These are phyloP conservation scores for Botrytis hyacinthi DNA, from an alignment of 2,329 filamentous ascomycete genomes.

Conservation along the genomic window DNA sequence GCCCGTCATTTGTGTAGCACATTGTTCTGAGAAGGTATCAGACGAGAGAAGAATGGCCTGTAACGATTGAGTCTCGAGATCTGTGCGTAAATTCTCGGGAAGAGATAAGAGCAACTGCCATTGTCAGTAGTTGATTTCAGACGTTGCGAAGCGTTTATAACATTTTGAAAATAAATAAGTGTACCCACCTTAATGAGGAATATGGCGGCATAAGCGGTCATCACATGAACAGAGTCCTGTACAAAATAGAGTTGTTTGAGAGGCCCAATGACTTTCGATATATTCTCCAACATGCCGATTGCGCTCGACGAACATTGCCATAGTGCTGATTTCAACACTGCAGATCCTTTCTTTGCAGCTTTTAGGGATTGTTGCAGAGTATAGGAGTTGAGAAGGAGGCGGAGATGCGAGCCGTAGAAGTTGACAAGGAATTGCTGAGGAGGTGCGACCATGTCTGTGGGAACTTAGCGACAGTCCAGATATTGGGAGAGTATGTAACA, in stretches of 20 bases:
- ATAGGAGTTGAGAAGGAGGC: slow-evolving; percentile 42
- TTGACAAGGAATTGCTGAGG: slow-evolving; percentile 42
- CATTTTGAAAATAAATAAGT: neutral
- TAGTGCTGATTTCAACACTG: slow-evolving; percentile 37
- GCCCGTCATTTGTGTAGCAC: slow-evolving; percentile 33
- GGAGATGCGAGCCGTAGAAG: slow-evolving; percentile 43
- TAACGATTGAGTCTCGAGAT: slow-evolving; percentile 26
- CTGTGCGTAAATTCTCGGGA: neutral
- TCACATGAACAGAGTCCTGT: slow-evolving; percentile 45
- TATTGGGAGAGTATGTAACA: neutral
- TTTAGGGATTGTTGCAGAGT: slow-evolving; percentile 39
- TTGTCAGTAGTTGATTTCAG: neutral
- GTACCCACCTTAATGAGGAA: slow-evolving; percentile 42
- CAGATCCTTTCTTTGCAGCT: slow-evolving; percentile 28
- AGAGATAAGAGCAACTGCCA: slow-evolving; percentile 7
- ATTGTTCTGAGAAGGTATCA: slow-evolving; percentile 36
- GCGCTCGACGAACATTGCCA: slow-evolving; percentile 40
- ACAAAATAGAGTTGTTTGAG: slow-evolving; percentile 42
- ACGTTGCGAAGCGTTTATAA: neutral
- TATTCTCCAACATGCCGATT: slow-evolving; percentile 66
- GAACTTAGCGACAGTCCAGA: neutral
- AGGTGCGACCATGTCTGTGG: slow-evolving; percentile 21
- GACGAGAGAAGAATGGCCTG: slow-evolving; percentile 24
- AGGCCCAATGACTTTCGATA: slow-evolving; percentile 33
- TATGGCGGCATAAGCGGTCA: slow-evolving; percentile 44